Evolutionary conservation across 345 rosid genomes (phyloP).

Genomic region (Orychophragmus violaceus): DNA sequence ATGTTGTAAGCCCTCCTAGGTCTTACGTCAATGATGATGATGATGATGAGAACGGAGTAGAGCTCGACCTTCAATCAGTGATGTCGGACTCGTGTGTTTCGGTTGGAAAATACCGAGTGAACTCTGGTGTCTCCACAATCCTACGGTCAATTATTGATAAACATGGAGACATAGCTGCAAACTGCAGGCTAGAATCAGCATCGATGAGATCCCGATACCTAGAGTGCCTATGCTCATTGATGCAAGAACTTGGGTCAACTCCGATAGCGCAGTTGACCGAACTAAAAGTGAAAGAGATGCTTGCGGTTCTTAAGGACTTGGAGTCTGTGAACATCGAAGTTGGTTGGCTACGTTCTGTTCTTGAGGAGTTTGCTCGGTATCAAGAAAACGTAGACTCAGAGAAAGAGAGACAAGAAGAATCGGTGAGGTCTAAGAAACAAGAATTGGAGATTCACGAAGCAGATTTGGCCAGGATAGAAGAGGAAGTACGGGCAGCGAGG

Average conservation of each 20-base stretch:
- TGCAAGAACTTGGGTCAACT: conserved; percentile 61
- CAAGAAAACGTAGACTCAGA: conserved; percentile 36
- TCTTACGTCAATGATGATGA: conserved; percentile 24
- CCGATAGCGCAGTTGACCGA: conserved; percentile 48
- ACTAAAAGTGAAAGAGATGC: conserved; percentile 57
- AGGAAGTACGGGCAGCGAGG: conserved; percentile 38
- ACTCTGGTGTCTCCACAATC: conserved; percentile 39
- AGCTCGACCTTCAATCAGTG: conserved; percentile 43
- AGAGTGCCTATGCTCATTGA: conserved; percentile 67
- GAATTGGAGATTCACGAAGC: conserved; percentile 42
- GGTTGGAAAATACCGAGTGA: conserved; percentile 71
- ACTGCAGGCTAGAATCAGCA: conserved; percentile 56
- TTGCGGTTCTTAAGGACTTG: conserved; percentile 67
- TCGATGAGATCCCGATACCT: conserved; percentile 60
- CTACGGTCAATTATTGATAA: conserved; percentile 49
- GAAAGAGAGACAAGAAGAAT: conserved; percentile 37
- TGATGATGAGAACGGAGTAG: conserved; percentile 25
- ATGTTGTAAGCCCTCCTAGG: conserved; percentile 26
- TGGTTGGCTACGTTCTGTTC: conserved; percentile 51
- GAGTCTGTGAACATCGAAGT: conserved; percentile 60
- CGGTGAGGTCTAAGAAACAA: conserved; percentile 37
- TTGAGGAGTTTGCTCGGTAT: conserved; percentile 44
- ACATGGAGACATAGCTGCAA: conserved; percentile 71
- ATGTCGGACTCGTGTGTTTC: conserved; percentile 60
- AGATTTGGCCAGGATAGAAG: conserved; percentile 45